These are phyloP conservation scores for Solanum sejunctum DNA, from an alignment of 257 asterid species.

Conservation along the genomic window DNA sequence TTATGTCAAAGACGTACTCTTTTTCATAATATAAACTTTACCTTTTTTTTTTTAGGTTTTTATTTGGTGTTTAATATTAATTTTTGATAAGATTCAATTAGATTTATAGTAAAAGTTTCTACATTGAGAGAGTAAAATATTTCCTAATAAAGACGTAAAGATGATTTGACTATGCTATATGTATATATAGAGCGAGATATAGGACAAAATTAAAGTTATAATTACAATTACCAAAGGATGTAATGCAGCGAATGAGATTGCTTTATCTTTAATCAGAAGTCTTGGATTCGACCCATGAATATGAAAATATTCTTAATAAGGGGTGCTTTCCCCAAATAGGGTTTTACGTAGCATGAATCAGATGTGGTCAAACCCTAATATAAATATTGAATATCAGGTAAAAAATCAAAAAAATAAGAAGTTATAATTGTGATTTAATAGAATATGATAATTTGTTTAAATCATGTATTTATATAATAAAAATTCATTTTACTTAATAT, in stretches of 20 bases:
- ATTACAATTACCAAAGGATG: background rate
- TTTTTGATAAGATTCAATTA: background rate
- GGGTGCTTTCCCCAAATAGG: too few relatives aligned
- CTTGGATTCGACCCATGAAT: too few relatives aligned
- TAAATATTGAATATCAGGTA: too few relatives aligned
- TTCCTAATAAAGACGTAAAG: background rate
- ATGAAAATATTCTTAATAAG: too few relatives aligned
- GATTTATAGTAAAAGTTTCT: too few relatives aligned
- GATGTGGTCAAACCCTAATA: too few relatives aligned
- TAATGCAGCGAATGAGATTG: too few relatives aligned
- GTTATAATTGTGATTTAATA: background rate
- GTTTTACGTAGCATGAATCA: too few relatives aligned
- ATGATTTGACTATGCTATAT: background rate
- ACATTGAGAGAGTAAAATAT: background rate
- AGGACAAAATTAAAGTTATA: background rate
- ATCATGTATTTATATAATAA: background rate
- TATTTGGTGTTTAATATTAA: fast-evolving
- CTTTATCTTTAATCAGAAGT: too few relatives aligned
- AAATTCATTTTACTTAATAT: background rate
- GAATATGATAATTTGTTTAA: background rate
- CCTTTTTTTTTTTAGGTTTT: background rate
- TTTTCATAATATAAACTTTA: background rate
- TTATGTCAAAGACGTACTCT: background rate
- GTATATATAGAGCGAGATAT: background rate
- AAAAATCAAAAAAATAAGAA: too few relatives aligned